Conservation (phyloP, 2,329 filamentous ascomycete species). For the Paraconiothyrium sp. region DNA sequence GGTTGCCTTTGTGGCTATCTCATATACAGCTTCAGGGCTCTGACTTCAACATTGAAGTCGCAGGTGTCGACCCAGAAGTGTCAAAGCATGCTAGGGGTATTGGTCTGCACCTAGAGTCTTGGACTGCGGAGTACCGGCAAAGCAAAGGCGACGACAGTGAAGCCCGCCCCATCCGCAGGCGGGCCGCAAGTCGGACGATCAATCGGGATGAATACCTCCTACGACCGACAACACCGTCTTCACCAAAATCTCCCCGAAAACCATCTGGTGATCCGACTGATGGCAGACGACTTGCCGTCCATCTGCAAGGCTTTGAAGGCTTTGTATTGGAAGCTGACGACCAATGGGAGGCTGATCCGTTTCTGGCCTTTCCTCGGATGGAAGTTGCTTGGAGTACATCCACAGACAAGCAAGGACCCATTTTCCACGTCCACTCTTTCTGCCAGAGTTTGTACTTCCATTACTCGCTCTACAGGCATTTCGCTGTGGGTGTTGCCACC, state of each 20-base stretch:
- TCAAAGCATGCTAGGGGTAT: slow-evolving; percentile 84
- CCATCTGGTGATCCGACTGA: slow-evolving; percentile 66
- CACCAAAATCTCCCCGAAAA: slow-evolving; percentile 61
- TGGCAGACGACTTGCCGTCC: slow-evolving; percentile 81
- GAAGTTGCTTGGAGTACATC: slow-evolving; percentile 86
- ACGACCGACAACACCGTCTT: slow-evolving; percentile 60
- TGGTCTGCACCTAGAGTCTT: slow-evolving; percentile 85
- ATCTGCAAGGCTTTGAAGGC: slow-evolving; percentile 84
- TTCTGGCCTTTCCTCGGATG: slow-evolving; percentile 84
- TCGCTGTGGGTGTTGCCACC: slow-evolving; percentile 82
- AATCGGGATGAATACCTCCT: slow-evolving; percentile 70
- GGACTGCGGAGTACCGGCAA: slow-evolving; percentile 88
- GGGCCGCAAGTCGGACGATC: slow-evolving; percentile 72
- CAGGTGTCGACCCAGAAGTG: slow-evolving; percentile 84
- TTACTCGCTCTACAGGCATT: slow-evolving; percentile 94
- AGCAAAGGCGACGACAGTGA: slow-evolving; percentile 75
- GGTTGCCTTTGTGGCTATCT: slow-evolving; percentile 83
- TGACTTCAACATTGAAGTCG: slow-evolving; percentile 89
- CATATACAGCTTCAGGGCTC: slow-evolving; percentile 86
- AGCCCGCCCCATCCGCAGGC: slow-evolving; percentile 68
- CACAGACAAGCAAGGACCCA: slow-evolving; percentile 85
- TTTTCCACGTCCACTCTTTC: slow-evolving; percentile 86
- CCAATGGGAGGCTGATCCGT: slow-evolving; percentile 84
- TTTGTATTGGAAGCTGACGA: slow-evolving; percentile 90
- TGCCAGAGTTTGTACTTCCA: slow-evolving; percentile 82